Base-by-base conservation (phyloP, 179 eudicot genomes). In the Silene coronaria region DNA sequence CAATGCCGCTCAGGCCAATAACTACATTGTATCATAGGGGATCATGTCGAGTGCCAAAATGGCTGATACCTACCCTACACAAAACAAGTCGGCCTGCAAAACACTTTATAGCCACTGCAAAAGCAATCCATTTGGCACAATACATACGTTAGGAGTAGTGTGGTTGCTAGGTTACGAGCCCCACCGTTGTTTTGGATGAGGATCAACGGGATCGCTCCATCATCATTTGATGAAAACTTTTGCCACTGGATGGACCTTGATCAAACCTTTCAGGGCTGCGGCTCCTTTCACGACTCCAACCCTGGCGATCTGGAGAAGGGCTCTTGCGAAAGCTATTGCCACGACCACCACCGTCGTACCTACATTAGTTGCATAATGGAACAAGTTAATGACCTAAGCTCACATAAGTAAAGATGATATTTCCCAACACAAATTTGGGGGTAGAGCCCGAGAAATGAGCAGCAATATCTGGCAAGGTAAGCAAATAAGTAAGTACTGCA, bases 191-290 rank as follows among this genome's bases (percentile, higher is more conserved):
- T 62, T 62, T 78, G 58, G 58, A 51, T 11, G 75, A 6, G 28
- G 81, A 74, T 10, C 79, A 27, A 7, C 81, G 82, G 69, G 83
- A 67, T 23, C 74, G 75, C 61, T 82, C 82, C 89, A 87, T 89
- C 93, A 87, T 87, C 75, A 78, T 63, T 73, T 89, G 81, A 66
- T 86, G 91, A 73, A 89, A 89, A 76, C 91, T 87, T 42, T 75
- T 70, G 60, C 22, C 80, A 53, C 58, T 1, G 2, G 58, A 53
- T 53, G 58, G 19, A 2, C 72, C 86, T 46, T 63, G 66, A n/a
- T 77, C 81, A 38, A 75, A 78, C 78, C 87, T 83, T 38, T 83
- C 88, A 6, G 86, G 84, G 76, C 91, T 88, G 64, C 89, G 88
- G 76, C 84, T 82, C 38, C 76, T 70, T 58, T 58, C 80, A 70